Evolutionary conservation across 1,139 yeast genomes (phyloP).

Genomic region (Suhomyces atakaporum): DNA sequence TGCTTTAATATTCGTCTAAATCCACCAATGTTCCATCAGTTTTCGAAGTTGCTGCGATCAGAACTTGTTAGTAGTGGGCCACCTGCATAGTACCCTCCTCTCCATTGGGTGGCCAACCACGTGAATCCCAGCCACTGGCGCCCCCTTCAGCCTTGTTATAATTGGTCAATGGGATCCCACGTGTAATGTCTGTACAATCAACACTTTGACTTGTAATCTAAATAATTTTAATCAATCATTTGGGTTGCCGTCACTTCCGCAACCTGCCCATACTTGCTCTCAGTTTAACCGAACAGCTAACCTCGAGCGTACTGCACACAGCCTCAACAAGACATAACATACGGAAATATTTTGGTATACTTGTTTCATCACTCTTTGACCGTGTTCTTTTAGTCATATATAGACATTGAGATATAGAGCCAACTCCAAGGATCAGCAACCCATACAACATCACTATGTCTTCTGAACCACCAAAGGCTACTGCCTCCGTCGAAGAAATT

Average conservation of each 20-base stretch:
- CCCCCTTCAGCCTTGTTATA: neutral
- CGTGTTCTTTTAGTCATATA: constrained; percentile 2
- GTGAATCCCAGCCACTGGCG: neutral
- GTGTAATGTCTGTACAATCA: no score
- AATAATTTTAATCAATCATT: no score
- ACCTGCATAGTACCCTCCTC: no score
- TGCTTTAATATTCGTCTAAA: no score
- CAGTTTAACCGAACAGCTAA: neutral
- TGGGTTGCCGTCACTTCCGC: constrained; percentile 1
- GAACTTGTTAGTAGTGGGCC: no score
- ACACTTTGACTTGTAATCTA: no score
- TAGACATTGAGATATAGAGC: constrained; percentile 2
- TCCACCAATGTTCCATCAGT: no score
- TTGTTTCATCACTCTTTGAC: constrained; percentile 1
- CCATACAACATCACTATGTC: no score
- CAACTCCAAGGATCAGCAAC: no score
- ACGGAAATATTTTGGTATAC: constrained; percentile 9
- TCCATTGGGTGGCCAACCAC: neutral
- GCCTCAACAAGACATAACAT: constrained; percentile 10
- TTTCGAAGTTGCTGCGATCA: no score
- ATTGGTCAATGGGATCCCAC: neutral
- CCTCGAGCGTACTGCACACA: constrained; percentile 10
- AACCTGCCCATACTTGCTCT: constrained; percentile 2
- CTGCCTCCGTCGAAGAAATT: constrained; percentile 24
- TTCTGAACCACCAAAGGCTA: constrained; percentile 7